These are phyloP conservation scores for Dothistroma septosporum DNA, from an alignment of 2,329 filamentous ascomycete genomes.

Conservation along the genomic window DNA sequence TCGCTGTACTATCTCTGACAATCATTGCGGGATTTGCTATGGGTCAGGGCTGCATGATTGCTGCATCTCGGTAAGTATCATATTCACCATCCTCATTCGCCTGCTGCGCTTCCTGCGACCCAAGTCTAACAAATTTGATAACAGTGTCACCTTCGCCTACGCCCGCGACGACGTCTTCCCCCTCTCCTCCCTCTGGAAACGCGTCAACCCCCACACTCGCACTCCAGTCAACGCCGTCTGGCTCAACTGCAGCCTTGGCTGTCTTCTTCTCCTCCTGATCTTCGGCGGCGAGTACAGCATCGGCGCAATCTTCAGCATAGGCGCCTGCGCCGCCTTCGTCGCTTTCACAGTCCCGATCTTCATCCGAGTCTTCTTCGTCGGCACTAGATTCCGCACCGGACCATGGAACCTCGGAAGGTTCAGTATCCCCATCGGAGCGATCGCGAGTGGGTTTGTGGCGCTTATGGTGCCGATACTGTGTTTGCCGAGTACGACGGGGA, in stretches of 20 bases:
- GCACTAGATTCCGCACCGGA: constrained; percentile 60
- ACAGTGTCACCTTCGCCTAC: constrained; percentile 49
- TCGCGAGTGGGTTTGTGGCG: constrained; percentile 57
- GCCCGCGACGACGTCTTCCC: constrained; percentile 70
- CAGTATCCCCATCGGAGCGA: constrained; percentile 54
- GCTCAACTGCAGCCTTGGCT: constrained; percentile 59
- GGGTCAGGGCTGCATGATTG: constrained; percentile 70
- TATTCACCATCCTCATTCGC: neutral
- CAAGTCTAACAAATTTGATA: neutral
- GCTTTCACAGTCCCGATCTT: constrained; percentile 57
- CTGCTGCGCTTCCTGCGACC: neutral
- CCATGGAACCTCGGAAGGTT: constrained; percentile 65
- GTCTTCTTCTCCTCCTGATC: constrained; percentile 59
- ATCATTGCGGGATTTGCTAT: constrained; percentile 68
- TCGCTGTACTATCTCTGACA: constrained; percentile 61
- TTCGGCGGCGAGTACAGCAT: constrained; percentile 61
- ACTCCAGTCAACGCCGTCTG: constrained; percentile 70
- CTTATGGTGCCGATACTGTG: constrained; percentile 67
- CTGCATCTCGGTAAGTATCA: constrained; percentile 36
- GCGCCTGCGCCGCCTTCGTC: constrained; percentile 64
- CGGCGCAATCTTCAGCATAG: constrained; percentile 66
- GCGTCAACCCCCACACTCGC: constrained; percentile 56
- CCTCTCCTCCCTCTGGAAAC: constrained; percentile 54
- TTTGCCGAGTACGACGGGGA: constrained; percentile 56
- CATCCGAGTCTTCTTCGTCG: constrained; percentile 57